phyloP scores from a whole-genome alignment of 352 stramenopile genomes.

The Blastocystis sp. region DNA sequence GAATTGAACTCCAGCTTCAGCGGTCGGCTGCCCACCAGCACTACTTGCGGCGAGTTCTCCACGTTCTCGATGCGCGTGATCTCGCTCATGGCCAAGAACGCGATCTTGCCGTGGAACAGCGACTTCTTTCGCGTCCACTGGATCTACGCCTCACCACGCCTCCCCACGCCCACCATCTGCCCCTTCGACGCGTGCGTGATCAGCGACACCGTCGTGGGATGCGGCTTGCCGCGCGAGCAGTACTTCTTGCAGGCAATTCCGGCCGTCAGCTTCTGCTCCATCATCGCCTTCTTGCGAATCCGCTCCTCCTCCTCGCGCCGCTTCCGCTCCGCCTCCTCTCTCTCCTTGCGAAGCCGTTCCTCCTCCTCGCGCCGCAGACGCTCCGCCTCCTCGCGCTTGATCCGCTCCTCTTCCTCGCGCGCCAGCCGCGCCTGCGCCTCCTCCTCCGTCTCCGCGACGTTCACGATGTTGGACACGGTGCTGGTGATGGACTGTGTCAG shows the following conservation, averaged over 20 bases:
- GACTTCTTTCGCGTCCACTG: slow-evolving; percentile 59
- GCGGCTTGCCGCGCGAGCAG: slow-evolving; percentile 44
- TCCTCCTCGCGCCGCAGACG: neutral
- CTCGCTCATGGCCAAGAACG: slow-evolving; percentile 11
- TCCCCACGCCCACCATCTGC: neutral
- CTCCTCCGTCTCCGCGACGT: neutral
- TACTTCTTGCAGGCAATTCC: slow-evolving; percentile 62
- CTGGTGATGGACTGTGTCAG: slow-evolving; percentile 10
- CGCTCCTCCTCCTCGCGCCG: slow-evolving; percentile 57
- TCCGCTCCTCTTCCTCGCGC: slow-evolving; percentile 36
- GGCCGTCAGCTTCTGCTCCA: slow-evolving; percentile 33
- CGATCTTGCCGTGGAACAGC: slow-evolving; percentile 43
- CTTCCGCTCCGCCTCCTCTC: slow-evolving; percentile 59
- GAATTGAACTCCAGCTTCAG: slow-evolving; percentile 55
- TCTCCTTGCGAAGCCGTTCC: slow-evolving; percentile 41
- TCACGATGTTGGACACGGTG: slow-evolving; percentile 21
- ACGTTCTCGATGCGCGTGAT: slow-evolving; percentile 38
- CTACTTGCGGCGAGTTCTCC: neutral
- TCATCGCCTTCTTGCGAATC: slow-evolving; percentile 36
- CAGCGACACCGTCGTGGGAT: slow-evolving; percentile 34
- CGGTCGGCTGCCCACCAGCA: neutral
- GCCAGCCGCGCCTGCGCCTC: neutral
- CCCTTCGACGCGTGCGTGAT: slow-evolving; percentile 47
- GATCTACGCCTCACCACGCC: slow-evolving; percentile 4
- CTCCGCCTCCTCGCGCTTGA: slow-evolving; percentile 1